These are phyloP conservation scores for Trichoderma breve DNA, from an alignment of 2,329 filamentous ascomycete species.

Conservation along the genomic window DNA sequence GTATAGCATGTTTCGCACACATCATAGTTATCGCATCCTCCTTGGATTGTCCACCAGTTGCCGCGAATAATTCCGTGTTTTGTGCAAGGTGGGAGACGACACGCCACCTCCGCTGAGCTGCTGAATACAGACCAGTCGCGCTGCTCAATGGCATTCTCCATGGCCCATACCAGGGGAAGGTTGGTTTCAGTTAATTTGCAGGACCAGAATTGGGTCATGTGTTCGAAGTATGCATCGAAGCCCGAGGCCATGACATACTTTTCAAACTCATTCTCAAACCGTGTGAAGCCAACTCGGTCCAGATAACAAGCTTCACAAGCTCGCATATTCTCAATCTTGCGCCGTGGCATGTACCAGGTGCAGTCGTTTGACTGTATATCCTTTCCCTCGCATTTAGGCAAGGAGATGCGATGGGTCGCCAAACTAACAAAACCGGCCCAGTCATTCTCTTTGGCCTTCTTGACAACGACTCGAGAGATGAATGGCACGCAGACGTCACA, in stretches of 20 bases:
- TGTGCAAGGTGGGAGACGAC: slow-evolving; percentile 29
- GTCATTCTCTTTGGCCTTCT: slow-evolving; percentile 26
- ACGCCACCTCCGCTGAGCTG: slow-evolving; percentile 27
- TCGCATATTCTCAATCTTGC: slow-evolving; percentile 28
- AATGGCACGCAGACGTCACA: slow-evolving; percentile 34
- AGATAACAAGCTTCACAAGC: slow-evolving; percentile 38
- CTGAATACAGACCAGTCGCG: slow-evolving; percentile 32
- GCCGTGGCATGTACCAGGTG: slow-evolving; percentile 30
- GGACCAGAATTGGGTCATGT: slow-evolving; percentile 25
- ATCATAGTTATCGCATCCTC: slow-evolving; percentile 26
- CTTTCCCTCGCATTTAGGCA: slow-evolving; percentile 33
- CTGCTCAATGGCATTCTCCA: slow-evolving; percentile 28
- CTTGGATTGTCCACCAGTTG: slow-evolving; percentile 36
- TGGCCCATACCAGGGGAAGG: slow-evolving; percentile 28
- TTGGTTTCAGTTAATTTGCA: slow-evolving; percentile 28
- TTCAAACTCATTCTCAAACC: slow-evolving; percentile 31
- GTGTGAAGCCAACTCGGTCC: slow-evolving; percentile 33
- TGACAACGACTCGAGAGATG: slow-evolving; percentile 23
- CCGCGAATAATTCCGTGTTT: slow-evolving; percentile 30
- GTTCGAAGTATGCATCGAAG: slow-evolving; percentile 27
- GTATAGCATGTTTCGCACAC: slow-evolving; percentile 37
- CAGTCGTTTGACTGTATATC: slow-evolving; percentile 24
- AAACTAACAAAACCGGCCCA: slow-evolving; percentile 33
- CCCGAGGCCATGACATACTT: slow-evolving; percentile 21
- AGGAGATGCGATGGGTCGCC: slow-evolving; percentile 25